These are phyloP conservation scores for Mortierella sp. DNA, from an alignment of 371 early-diverging fungal species.

Conservation along the genomic window DNA sequence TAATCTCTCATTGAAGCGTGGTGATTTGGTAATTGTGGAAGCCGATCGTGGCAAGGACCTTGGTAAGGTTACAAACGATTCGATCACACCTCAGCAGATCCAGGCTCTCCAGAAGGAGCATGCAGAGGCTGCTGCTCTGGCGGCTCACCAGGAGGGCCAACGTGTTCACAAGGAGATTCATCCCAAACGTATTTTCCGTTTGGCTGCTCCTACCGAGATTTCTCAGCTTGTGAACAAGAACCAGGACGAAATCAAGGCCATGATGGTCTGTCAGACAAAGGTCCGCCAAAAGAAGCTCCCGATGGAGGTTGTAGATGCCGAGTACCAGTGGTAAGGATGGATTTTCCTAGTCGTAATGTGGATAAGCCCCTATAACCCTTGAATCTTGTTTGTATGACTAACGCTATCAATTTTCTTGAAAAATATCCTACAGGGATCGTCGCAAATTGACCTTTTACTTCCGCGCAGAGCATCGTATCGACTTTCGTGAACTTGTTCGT, in stretches of 20 bases:
- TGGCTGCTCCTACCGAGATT: slow-evolving; percentile 85
- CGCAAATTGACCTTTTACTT: slow-evolving; percentile 97
- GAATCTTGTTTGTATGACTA: background rate
- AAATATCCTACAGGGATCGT: slow-evolving; percentile 77
- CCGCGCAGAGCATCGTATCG: slow-evolving; percentile 95
- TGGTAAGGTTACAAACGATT: slow-evolving; percentile 84
- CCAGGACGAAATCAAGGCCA: slow-evolving; percentile 91
- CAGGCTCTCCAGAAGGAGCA: slow-evolving; percentile 65
- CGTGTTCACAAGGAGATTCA: slow-evolving; percentile 75
- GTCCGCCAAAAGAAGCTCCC: slow-evolving; percentile 88
- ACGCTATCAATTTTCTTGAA: background rate
- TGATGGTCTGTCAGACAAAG: slow-evolving; percentile 87
- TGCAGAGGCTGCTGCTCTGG: slow-evolving; percentile 43
- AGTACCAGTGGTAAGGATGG: slow-evolving; percentile 90
- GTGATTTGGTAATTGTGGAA: slow-evolving; percentile 93
- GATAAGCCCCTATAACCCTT: background rate
- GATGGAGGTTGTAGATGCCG: slow-evolving; percentile 97
- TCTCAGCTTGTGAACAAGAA: slow-evolving; percentile 76
- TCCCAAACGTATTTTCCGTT: slow-evolving; percentile 90
- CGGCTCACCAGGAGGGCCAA: slow-evolving; percentile 38
- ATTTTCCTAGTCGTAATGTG: background rate
- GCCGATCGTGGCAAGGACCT: slow-evolving; percentile 97
- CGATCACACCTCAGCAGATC: slow-evolving; percentile 65
- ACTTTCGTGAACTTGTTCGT: slow-evolving; percentile 98
- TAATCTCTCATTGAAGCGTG: slow-evolving; percentile 65